Evolutionary conservation across 495 filamentous ascomycete species (phyloP).

Genomic region (Astrothelium macrocarpum): DNA sequence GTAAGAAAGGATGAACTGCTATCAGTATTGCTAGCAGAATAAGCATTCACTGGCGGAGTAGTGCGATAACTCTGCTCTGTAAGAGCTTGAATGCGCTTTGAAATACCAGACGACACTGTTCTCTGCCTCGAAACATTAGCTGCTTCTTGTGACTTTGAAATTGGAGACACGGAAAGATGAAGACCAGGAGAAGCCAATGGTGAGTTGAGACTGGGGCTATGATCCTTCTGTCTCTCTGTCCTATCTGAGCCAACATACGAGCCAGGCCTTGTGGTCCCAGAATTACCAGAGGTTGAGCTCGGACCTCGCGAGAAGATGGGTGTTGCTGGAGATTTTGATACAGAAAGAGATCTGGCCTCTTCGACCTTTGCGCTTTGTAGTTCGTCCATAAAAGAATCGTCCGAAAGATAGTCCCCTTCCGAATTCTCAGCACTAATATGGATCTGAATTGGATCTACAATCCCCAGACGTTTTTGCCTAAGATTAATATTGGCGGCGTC

Average conservation of each 20-base stretch:
- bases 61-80: slow-evolving; percentile 27
- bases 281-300: slow-evolving; percentile 18
- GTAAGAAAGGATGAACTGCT: not conserved
- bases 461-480: slow-evolving; percentile 17
- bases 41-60: not conserved
- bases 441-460: slow-evolving; percentile 29
- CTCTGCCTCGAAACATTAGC: slow-evolving; percentile 34
- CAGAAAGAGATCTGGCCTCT: slow-evolving; percentile 71
- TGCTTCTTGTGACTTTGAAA: slow-evolving; percentile 5
- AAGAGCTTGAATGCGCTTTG: slow-evolving; percentile 78
- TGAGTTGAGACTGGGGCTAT: not conserved
- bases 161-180: not conserved
- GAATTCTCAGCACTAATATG: slow-evolving; percentile 26
- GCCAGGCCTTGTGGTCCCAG: not conserved
- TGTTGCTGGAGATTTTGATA: slow-evolving; percentile 75
- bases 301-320: slow-evolving; percentile 45
- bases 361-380: slow-evolving; percentile 71
- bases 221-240: not conserved
- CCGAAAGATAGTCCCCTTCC: slow-evolving; percentile 57
- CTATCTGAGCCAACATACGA: slow-evolving; percentile 7
- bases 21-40: not conserved
- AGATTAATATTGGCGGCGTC: not conserved
- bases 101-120: slow-evolving; percentile 80
- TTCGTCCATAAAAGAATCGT: slow-evolving; percentile 86
- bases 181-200: not conserved